A percentile compares a stretch with the other conserved stretches of the same genome.
Evolutionary conservation across 129 eudicot species (phyloP).

Genomic region (Pulicaria dysenterica): DNA sequence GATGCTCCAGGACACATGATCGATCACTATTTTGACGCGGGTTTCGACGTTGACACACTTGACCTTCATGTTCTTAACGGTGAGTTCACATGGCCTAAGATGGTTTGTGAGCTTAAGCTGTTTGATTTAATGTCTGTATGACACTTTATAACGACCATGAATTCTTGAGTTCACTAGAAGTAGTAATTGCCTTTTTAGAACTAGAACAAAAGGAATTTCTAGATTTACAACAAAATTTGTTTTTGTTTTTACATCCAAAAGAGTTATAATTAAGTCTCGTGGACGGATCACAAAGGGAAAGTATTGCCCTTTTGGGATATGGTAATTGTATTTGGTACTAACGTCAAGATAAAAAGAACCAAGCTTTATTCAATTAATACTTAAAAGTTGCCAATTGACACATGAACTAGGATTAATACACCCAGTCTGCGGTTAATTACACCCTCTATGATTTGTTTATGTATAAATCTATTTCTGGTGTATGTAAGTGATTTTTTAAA

Average conservation of each 20-base stretch:
- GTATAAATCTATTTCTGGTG: too few species aligned
- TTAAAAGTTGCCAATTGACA: too few species aligned
- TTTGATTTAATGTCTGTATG: slow-evolving; percentile 20
- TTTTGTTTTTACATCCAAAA: slow-evolving; percentile 11
- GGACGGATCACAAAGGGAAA: neutral
- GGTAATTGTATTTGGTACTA: neutral
- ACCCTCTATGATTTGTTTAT: too few species aligned
- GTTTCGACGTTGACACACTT: slow-evolving; percentile 55
- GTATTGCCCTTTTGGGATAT: slow-evolving; percentile 11
- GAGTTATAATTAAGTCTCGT: neutral
- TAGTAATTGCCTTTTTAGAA: neutral
- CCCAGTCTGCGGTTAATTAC: too few species aligned
- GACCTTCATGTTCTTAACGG: slow-evolving; percentile 57
- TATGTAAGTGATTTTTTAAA: too few species aligned
- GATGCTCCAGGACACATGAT: slow-evolving; percentile 56
- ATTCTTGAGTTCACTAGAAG: neutral
- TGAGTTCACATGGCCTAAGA: slow-evolving; percentile 12
- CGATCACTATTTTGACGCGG: slow-evolving; percentile 52
- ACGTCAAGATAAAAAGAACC: neutral
- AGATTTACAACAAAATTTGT: slow-evolving; percentile 15
- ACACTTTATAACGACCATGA: neutral
- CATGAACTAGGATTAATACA: too few species aligned
- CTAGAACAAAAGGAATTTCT: too few species aligned
- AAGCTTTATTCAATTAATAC: too few species aligned
- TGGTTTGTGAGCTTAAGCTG: neutral